A percentile compares a stretch with the other conserved stretches of the same genome.
These are phyloP conservation scores for Curvularia sp. DNA, from an alignment of 2,329 filamentous ascomycete species.

Conservation along the genomic window DNA sequence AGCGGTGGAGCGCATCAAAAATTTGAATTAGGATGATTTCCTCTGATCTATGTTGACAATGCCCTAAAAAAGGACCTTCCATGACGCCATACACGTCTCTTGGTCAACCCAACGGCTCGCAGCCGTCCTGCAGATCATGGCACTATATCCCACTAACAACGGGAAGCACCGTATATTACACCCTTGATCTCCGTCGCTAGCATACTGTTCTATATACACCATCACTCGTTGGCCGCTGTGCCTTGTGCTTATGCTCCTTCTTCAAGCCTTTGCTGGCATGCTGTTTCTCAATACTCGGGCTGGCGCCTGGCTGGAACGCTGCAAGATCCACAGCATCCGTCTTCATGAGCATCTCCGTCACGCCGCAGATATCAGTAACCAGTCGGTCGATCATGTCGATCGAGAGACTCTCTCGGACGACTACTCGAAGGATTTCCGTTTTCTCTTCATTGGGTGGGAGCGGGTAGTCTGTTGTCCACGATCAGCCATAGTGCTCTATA, in stretches of 20 bases:
- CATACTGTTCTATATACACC: conserved; percentile 60
- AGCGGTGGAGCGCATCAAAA: background rate
- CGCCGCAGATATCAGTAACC: conserved; percentile 65
- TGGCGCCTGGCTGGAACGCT: conserved; percentile 53
- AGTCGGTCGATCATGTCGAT: conserved; percentile 71
- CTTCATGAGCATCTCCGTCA: conserved; percentile 68
- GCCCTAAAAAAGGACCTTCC: background rate
- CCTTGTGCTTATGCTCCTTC: conserved; percentile 55
- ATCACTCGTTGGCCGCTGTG: conserved; percentile 55
- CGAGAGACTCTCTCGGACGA: conserved; percentile 72
- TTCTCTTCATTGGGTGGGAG: conserved; percentile 68
- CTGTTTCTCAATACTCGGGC: conserved; percentile 53
- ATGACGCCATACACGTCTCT: background rate
- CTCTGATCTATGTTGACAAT: background rate
- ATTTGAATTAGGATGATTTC: background rate
- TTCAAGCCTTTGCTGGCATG: conserved; percentile 49
- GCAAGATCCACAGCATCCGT: conserved; percentile 61
- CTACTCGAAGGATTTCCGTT: conserved; percentile 71
- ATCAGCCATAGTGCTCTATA: conserved; percentile 20
- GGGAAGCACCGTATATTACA: background rate
- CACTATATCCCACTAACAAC: background rate
- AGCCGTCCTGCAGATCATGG: conserved; percentile 2
- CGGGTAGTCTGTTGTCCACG: conserved; percentile 62
- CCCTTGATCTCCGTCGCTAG: conserved; percentile 28
- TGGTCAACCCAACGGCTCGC: background rate